A percentile compares a stretch with the other conserved stretches of the same genome.
These are phyloP conservation scores for Astrephomene gubernaculifera DNA, from an alignment of 139 green algal genomes.

Conservation along the genomic window DNA sequence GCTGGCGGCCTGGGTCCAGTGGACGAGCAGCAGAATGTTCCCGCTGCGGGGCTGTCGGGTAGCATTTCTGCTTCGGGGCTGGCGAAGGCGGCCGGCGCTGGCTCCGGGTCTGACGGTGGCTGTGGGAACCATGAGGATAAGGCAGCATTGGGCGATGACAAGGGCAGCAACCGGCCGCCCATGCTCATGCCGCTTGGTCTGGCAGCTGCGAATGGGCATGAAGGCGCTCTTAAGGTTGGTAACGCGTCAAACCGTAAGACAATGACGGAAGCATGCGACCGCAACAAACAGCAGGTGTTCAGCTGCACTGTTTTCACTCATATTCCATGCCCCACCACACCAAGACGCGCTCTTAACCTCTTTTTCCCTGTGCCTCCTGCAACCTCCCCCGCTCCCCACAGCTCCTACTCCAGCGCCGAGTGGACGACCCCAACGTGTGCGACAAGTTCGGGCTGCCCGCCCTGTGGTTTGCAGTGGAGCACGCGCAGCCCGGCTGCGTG, in stretches of 20 bases:
- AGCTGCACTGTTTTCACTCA: no score
- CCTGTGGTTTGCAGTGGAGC: constrained; percentile 44
- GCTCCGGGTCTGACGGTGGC: neutral
- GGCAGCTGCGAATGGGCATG: constrained; percentile 32
- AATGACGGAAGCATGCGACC: no score
- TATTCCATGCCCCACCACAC: no score
- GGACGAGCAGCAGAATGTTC: constrained; percentile 14
- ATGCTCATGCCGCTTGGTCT: constrained; percentile 42
- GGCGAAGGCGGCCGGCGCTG: neutral
- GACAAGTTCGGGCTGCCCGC: constrained; percentile 45
- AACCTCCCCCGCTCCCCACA: neutral
- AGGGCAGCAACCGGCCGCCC: constrained; percentile 4
- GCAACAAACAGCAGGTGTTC: no score
- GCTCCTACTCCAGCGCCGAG: constrained; percentile 1
- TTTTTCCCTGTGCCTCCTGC: neutral
- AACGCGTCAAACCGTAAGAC: no score
- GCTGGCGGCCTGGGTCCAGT: constrained; percentile 19
- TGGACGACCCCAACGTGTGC: constrained; percentile 37
- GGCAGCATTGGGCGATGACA: neutral
- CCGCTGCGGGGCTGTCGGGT: neutral
- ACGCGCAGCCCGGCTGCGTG: constrained; percentile 36
- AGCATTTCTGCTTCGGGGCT: neutral
- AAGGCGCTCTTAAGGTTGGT: constrained; percentile 20
- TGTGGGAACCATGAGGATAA: no score
- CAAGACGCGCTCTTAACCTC: no score